Base-by-base conservation (phyloP, 23 red algal genomes). In the Gracilariopsis chorda region DNA sequence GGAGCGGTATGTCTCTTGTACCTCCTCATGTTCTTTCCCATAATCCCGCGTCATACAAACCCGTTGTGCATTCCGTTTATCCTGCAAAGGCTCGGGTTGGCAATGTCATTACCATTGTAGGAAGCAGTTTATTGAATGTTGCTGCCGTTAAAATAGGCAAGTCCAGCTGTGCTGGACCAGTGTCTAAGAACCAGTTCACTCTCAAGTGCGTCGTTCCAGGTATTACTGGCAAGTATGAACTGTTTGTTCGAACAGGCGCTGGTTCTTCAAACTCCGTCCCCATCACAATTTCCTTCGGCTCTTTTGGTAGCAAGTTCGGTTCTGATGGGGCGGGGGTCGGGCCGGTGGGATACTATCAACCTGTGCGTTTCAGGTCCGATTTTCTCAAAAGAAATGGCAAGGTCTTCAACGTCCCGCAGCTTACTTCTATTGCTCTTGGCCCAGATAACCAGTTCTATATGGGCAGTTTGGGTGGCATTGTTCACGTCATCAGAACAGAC, bases 371-470 rank as follows among this genome's bases (percentile, higher is more conserved):
- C 53, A 53, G 45, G 39, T 42, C 77, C 44, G 40, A 56, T 19
- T 78, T 90, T 51, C 46, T 90, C 21, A 78, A 90, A 44, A 78
- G 72, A 43, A 79, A 79, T 23, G 68, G 70, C 19, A 78, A 77
- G 42, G 70, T 78, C 13, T 90, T 49, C 39, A 78, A 77, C 37
- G 56, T 82, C 5, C 64, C 77, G 24, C 89, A 92, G 78, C 89
- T 82, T 20, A 92, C 89, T 47, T 21, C 77, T 5, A 75, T 92
- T 34, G 65, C 89, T 1, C 41, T 84, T 41, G 89, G 89, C 17
- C 89, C 89, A 20, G 89, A 92, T 52, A 77, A 77, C 24, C 60
- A 71, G 61, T 84, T 74, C 78, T 92, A 92, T 47, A 57, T 92
- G 19, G 89, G 89, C 20, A 82, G 89, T 77, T 53, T 82, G 7